phyloP scores from a whole-genome alignment of 306 rosid species.

The Rosa rugosa region DNA sequence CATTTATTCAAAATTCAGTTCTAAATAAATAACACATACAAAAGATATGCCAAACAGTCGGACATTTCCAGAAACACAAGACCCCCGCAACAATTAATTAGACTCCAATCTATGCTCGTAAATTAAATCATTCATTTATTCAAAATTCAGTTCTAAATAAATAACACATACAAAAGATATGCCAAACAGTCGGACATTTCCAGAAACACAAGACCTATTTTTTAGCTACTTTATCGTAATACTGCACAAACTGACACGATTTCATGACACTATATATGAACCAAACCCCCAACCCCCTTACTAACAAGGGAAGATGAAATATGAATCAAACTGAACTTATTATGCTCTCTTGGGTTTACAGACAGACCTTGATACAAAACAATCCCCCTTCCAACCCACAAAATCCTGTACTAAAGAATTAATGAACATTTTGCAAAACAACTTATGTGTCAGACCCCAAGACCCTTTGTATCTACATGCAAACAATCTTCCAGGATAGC shows the following conservation, averaged over 20 bases:
- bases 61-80: constrained; percentile 9
- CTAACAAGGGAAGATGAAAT: constrained; percentile 26
- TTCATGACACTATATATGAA: constrained; percentile 24
- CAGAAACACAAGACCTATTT: not conserved
- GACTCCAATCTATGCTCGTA: not conserved
- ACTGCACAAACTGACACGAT: constrained; percentile 7
- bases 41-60: not conserved
- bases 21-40: constrained; percentile 4
- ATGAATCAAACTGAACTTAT: constrained; percentile 27
- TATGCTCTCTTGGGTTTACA: constrained; percentile 25
- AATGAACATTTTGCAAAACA: constrained; percentile 35
- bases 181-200: not conserved
- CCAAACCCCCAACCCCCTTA: constrained; percentile 19
- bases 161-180: not conserved
- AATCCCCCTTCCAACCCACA: constrained; percentile 27
- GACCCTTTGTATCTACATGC: constrained; percentile 50
- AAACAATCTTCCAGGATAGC: constrained; percentile 15
- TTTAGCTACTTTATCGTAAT: constrained; percentile 1
- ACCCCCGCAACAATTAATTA: not conserved
- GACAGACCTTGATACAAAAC: constrained; percentile 22
- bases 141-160: not conserved
- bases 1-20: not conserved
- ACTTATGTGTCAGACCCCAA: constrained; percentile 31
- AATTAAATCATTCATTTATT: not conserved
- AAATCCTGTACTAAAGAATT: constrained; percentile 40